phyloP scores from a whole-genome alignment of 768 basidiomycete species.

The Tylopilus cervinicoccineus region DNA sequence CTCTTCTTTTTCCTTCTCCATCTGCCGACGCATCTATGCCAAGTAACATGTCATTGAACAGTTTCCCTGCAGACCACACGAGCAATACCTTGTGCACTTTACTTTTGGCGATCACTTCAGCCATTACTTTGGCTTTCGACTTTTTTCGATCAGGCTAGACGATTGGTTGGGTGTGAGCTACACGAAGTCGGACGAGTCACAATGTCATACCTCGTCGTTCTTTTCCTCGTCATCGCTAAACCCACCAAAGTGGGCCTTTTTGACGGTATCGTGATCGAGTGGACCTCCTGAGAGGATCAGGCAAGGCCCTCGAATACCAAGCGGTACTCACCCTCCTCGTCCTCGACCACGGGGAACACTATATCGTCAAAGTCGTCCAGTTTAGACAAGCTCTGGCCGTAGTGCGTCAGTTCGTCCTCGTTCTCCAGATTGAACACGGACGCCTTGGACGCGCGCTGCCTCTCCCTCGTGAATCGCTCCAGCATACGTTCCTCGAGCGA shows the following conservation, averaged over 20 bases:
- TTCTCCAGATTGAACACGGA: constrained; percentile 86
- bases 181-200: neutral
- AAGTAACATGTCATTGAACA: neutral
- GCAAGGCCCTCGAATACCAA: neutral
- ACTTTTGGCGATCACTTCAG: constrained; percentile 95
- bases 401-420: constrained; percentile 88
- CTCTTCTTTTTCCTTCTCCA: constrained; percentile 82
- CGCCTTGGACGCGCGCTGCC: constrained; percentile 75
- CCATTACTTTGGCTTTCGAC: constrained; percentile 95
- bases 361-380: constrained; percentile 80
- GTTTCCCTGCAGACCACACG: neutral
- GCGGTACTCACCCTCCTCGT: constrained; percentile 39
- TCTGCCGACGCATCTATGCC: constrained; percentile 78
- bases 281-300: constrained; percentile 42
- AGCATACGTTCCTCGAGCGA: constrained; percentile 96
- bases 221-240: constrained; percentile 68
- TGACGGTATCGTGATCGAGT: constrained; percentile 65
- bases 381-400: constrained; percentile 82
- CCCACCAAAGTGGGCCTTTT: constrained; percentile 78
- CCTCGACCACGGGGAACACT: constrained; percentile 50
- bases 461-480: constrained; percentile 90
- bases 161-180: neutral
- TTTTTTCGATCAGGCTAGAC: constrained; percentile 78
- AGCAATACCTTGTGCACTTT: constrained; percentile 83
- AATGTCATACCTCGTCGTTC: constrained; percentile 43